Evolutionary conservation across 805 yeast species (phyloP), one percentile per base, ranked within the genome.

Genomic region (Hanseniaspora occidentalis): DNA sequence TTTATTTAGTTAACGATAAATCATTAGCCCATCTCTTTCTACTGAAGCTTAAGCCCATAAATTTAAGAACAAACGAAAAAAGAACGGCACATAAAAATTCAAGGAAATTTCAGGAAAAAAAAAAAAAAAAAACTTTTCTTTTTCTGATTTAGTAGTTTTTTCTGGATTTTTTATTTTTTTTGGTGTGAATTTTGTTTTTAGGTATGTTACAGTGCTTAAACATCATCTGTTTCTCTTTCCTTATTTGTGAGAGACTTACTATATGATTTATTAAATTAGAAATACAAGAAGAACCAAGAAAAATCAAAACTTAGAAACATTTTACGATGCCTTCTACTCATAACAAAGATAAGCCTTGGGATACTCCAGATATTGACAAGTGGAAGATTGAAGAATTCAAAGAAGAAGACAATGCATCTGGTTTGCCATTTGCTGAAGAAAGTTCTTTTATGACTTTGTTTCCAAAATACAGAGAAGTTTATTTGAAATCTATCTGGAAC

Each of bases 341-440:
- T 61, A 84, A 92, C 61, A 79, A 77, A 55, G 97, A 92, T 52
- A 89, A 89, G 62, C 97, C 97, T 40, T 88, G 97, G 97, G 97
- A 88, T 57, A 88, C 95, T 9, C 84, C 82, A 17, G 96, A 86
- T 50, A 78, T 88, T 43, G 95, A 88, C 58, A 88, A 89, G 59
- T 89, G 98, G 98, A 68, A 72, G 50, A 67, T 77, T 26, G 95
- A 84, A 26, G 94, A 85, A 43, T 92, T 92, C 67, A 80, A 71
- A 49, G 84, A 85, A 2, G 95, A 85, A 51, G 95, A 92, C 56
- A 84, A 86, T 55, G 77, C 75, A 6, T 75, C 88, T 9, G 96
- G 96, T 1, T 69, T 71, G 36, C 83, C 95, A 16, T 92, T 92
- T 56, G 71, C 94, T n/a, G 98, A 92, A 59, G 98, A 92, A 57